phyloP scores from a whole-genome alignment of 345 rosid species.

The Populus alba region DNA sequence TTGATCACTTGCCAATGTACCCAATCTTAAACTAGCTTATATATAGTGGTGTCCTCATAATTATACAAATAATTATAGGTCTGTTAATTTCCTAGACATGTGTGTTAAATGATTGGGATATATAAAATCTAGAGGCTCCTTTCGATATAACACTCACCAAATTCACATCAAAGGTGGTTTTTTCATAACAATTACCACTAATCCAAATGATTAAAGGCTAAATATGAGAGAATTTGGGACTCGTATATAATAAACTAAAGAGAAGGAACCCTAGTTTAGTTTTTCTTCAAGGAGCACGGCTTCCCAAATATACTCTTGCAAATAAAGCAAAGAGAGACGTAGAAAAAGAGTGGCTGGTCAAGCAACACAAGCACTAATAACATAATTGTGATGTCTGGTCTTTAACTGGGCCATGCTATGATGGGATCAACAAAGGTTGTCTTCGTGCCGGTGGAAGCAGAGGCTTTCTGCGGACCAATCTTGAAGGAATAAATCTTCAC shows the following conservation, averaged over 20 bases:
- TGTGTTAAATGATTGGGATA: slow-evolving; percentile 20
- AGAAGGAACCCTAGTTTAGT: not conserved
- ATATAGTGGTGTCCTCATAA: slow-evolving; percentile 17
- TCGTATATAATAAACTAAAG: too few species aligned
- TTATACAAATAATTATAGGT: too few species aligned
- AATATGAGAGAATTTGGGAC: not conserved
- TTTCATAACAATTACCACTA: not conserved
- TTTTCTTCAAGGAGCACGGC: slow-evolving; percentile 34
- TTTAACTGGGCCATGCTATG: slow-evolving; percentile 22
- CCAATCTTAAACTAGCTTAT: not conserved
- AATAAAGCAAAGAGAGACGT: slow-evolving; percentile 24
- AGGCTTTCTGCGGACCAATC: slow-evolving; percentile 26
- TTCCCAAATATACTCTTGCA: slow-evolving; percentile 54
- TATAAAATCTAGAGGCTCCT: not conserved
- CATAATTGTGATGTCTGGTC: slow-evolving; percentile 2
- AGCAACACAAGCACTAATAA: not conserved
- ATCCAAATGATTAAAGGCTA: not conserved
- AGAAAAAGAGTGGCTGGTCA: slow-evolving; percentile 5
- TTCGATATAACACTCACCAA: not conserved
- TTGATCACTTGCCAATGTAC: slow-evolving; percentile 25
- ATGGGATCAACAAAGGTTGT: slow-evolving; percentile 37
- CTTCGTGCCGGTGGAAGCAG: slow-evolving; percentile 22
- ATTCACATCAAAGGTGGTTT: not conserved
- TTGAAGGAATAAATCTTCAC: not conserved
- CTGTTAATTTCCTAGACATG: slow-evolving; percentile 12